Percentiles rank a stretch among this genome's conserved stretches.
Conservation (phyloP, 345 rosid species). For the Moricandia moricandioides region DNA sequence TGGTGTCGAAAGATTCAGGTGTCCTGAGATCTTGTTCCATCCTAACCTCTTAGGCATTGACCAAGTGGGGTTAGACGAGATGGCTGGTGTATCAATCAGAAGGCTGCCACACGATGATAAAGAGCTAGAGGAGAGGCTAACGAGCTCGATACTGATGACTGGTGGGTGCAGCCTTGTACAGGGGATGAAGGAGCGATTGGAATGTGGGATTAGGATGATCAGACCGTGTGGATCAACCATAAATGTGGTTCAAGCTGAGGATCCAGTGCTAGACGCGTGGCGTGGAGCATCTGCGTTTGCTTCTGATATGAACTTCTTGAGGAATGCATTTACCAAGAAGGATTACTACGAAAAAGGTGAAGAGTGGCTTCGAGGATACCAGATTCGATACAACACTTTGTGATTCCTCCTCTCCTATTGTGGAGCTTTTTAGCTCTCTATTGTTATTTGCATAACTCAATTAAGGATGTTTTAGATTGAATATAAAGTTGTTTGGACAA, state of each 20-base stretch:
- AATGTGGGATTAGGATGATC: slow-evolving; percentile 75
- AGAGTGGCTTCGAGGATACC: slow-evolving; percentile 84
- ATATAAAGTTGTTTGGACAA: slow-evolving; percentile 1
- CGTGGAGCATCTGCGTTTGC: slow-evolving; percentile 89
- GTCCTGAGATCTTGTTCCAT: slow-evolving; percentile 77
- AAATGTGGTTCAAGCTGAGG: slow-evolving; percentile 58
- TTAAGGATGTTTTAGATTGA: slow-evolving; percentile 1
- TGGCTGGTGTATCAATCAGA: slow-evolving; percentile 72
- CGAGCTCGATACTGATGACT: slow-evolving; percentile 71
- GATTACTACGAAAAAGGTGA: slow-evolving; percentile 91
- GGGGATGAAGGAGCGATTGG: slow-evolving; percentile 68
- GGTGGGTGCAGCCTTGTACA: slow-evolving; percentile 77
- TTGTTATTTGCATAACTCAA: not conserved
- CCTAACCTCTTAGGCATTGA: slow-evolving; percentile 88
- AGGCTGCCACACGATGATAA: slow-evolving; percentile 49
- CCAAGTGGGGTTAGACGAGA: slow-evolving; percentile 84
- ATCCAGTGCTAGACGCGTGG: slow-evolving; percentile 94
- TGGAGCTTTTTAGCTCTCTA: not conserved
- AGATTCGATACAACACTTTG: slow-evolving; percentile 45
- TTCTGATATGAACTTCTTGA: slow-evolving; percentile 48
- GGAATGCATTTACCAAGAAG: slow-evolving; percentile 59
- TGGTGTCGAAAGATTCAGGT: slow-evolving; percentile 81
- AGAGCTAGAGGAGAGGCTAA: slow-evolving; percentile 57
- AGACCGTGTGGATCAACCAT: slow-evolving; percentile 78
- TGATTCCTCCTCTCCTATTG: not conserved